Percentiles rank a stretch among this genome's conserved stretches.
Conservation (phyloP, 352 stramenopile genomes). For the Globisporangium uncinulatum region DNA sequence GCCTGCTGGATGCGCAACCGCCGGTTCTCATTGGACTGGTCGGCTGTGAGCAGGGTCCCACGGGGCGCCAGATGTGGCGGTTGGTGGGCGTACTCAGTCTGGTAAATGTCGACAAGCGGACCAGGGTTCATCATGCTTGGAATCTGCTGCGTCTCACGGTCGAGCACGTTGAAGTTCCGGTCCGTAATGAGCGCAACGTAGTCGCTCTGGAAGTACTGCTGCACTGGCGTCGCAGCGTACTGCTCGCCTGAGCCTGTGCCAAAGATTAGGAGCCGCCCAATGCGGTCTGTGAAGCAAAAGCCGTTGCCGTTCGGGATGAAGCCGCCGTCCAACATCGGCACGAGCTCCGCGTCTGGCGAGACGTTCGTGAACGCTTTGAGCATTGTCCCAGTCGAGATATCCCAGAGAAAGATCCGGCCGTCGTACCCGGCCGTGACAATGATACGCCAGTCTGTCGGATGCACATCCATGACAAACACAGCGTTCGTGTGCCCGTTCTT, state of each 20-base stretch:
- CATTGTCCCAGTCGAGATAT: conserved; percentile 65
- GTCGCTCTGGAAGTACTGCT: conserved; percentile 90
- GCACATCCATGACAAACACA: conserved; percentile 70
- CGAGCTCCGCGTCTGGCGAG: conserved; percentile 45
- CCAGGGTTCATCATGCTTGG: conserved; percentile 83
- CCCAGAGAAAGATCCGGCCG: conserved; percentile 78
- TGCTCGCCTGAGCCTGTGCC: conserved; percentile 63
- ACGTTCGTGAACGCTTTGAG: conserved; percentile 59
- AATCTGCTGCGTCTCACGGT: conserved; percentile 81
- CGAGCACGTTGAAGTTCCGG: conserved; percentile 82
- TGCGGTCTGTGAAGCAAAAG: conserved; percentile 82
- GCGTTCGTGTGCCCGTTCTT: conserved; percentile 70
- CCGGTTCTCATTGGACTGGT: conserved; percentile 61
- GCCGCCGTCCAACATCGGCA: conserved; percentile 67
- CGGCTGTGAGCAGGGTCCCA: conserved; percentile 20
- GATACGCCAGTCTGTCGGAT: conserved; percentile 70
- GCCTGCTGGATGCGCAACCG: conserved; percentile 57
- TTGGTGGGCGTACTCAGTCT: conserved; percentile 67
- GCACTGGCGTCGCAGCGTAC: conserved; percentile 51
- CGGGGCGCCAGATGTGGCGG: conserved; percentile 38
- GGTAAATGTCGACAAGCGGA: conserved; percentile 68
- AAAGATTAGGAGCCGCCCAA: conserved; percentile 75
- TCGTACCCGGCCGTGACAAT: conserved; percentile 82
- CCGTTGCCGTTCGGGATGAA: conserved; percentile 63
- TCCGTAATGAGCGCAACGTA: conserved; percentile 88